Evolutionary conservation across 441 rosid species (phyloP), one percentile per base, ranked within the genome.

Genomic region (Populus hybrid): DNA sequence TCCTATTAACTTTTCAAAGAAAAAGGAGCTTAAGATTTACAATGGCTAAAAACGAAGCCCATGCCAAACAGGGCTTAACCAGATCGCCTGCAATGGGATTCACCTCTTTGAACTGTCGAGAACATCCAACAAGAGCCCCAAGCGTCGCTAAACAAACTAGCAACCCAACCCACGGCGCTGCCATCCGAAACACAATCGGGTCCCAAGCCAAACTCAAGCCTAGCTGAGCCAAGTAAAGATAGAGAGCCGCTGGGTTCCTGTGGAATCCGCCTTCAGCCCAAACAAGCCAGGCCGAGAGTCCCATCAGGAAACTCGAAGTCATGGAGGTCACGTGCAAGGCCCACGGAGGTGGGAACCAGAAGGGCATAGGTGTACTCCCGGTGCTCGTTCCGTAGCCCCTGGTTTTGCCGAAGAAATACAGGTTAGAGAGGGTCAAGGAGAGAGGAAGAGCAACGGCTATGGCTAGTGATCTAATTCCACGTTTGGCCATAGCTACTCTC

Each of bases 181-280:
- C 91, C 46, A 83, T 10, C 72, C 84, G 50, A 61, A 87, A 80
- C 86, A 84, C 90, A 64, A 85, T 75, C 30, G 88, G 91, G 35
- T 81, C 83, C 97, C 93, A 93, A 28, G 85, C 77, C 83, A 87
- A 79, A 78, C 85, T 80, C 61, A 93, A 76, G 64, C 83, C 79
- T 1, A 91, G 77, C 84, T 87, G 91, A 75, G 88, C 92, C 85
- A 87, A 46, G 81, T 86, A 93, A 18, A 90, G 83, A 66, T 80
- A 86, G 66, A 93, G 68, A 12, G 90, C 90, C 30, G 72, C 72
- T 5, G 93, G 90, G n/a, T 83, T 83, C 73, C 64, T 82, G 84
- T 93, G 98, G 79, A 93, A 93, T 3, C 95, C 94, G 3, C 92
- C 95, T 38, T 90, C 95, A 2, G 92, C 97, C 98, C 97, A 95